phyloP scores from a whole-genome alignment of 2,329 filamentous ascomycete species.

The Aureobasidium sp. region DNA sequence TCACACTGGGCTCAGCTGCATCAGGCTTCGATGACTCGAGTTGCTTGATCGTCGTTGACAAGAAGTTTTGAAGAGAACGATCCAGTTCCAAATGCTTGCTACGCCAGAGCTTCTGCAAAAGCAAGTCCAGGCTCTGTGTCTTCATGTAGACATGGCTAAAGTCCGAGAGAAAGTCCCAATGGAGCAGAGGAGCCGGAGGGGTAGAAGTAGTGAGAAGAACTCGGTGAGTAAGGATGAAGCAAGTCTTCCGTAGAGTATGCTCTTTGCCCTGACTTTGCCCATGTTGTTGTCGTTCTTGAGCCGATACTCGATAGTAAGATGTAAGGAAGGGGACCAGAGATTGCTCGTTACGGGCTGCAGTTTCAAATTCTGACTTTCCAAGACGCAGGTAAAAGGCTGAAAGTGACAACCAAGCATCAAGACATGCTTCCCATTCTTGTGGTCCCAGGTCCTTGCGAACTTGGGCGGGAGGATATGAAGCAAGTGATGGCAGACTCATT shows the following conservation, averaged over 20 bases:
- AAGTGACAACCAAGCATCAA: slow-evolving; percentile 68
- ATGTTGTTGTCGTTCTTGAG: slow-evolving; percentile 2
- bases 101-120: slow-evolving; percentile 45
- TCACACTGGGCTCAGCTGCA: slow-evolving; percentile 46
- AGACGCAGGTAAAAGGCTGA: slow-evolving; percentile 55
- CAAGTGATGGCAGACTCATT: slow-evolving; percentile 59
- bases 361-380: slow-evolving; percentile 47
- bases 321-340: slow-evolving; percentile 55
- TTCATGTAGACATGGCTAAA: slow-evolving; percentile 59
- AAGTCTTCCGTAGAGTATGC: slow-evolving; percentile 49
- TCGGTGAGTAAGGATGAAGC: slow-evolving; percentile 56
- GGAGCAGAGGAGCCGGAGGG: slow-evolving; percentile 40
- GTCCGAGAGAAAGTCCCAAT: slow-evolving; percentile 61
- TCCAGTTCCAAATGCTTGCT: slow-evolving; percentile 44
- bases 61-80: slow-evolving; percentile 49
- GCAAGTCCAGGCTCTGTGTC: slow-evolving; percentile 44
- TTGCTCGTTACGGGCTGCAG: slow-evolving; percentile 45
- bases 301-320: slow-evolving; percentile 52
- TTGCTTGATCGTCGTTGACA: slow-evolving; percentile 51
- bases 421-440: slow-evolving; percentile 67
- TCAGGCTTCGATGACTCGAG: slow-evolving; percentile 56
- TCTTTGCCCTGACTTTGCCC: slow-evolving; percentile 25
- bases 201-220: slow-evolving; percentile 42
- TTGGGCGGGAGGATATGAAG: slow-evolving; percentile 61
- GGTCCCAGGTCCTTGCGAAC: slow-evolving; percentile 59